phyloP scores from a whole-genome alignment of 441 rosid genomes.

The Daphne laureola region DNA sequence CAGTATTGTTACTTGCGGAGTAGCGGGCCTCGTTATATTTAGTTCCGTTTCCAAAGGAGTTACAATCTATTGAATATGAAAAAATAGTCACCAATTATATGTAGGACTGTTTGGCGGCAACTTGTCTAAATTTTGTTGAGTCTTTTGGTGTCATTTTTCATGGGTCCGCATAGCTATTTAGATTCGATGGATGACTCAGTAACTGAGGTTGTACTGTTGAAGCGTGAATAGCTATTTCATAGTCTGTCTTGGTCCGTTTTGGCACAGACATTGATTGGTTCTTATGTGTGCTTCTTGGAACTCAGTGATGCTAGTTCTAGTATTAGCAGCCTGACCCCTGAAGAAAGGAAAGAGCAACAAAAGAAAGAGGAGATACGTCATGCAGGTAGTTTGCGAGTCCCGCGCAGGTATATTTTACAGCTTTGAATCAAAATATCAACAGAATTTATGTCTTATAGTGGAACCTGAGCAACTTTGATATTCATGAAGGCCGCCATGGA shows the following conservation, averaged over 20 bases:
- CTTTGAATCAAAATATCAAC: constrained; percentile 1
- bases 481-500: constrained; percentile 67
- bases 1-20: too few relatives aligned
- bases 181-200: too few relatives aligned
- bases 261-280: neutral
- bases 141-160: too few relatives aligned
- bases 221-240: neutral
- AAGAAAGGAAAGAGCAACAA: constrained; percentile 53
- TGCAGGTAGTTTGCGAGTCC: constrained; percentile 60
- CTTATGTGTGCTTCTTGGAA: constrained; percentile 2
- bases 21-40: too few relatives aligned
- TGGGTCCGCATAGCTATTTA: too few relatives aligned
- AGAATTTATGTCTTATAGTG: neutral
- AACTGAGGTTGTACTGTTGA: too few relatives aligned
- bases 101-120: too few relatives aligned
- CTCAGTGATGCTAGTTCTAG: constrained; percentile 54
- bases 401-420: constrained; percentile 46
- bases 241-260: neutral
- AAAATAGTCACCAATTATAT: too few relatives aligned
- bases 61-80: too few relatives aligned
- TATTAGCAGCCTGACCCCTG: constrained; percentile 32
- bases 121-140: too few relatives aligned
- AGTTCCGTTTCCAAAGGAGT: too few relatives aligned
- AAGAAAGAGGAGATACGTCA: constrained; percentile 62
- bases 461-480: constrained; percentile 3